Percentiles rank a stretch among this genome's conserved stretches.
Evolutionary conservation across 768 basidiomycete genomes (phyloP).

Genomic region (Serendipita sp.): DNA sequence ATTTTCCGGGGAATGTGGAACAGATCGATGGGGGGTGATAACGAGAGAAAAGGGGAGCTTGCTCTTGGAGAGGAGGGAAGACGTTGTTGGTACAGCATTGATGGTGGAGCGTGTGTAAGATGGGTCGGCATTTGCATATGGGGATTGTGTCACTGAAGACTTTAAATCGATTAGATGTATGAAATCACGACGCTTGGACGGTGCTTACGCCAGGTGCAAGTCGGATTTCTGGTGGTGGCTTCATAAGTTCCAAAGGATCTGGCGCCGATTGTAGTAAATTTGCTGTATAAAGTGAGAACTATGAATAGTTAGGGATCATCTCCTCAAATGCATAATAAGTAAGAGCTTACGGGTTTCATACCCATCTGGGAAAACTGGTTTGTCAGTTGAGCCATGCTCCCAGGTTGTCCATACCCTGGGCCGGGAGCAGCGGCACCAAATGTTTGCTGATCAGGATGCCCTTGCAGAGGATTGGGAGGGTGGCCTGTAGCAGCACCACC

Average conservation of each 20-base stretch:
- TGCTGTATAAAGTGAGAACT: constrained; percentile 61
- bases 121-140: constrained; percentile 66
- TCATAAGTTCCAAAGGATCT: constrained; percentile 68
- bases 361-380: constrained; percentile 87
- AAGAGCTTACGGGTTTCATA: constrained; percentile 34
- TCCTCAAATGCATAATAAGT: background rate
- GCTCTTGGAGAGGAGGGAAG: constrained; percentile 70
- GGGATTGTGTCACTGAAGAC: constrained; percentile 61
- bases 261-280: constrained; percentile 89
- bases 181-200: background rate
- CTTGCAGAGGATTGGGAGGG: constrained; percentile 28
- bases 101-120: constrained; percentile 86
- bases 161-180: constrained; percentile 2
- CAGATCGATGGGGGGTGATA: constrained; percentile 75
- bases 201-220: constrained; percentile 53
- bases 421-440: constrained; percentile 15
- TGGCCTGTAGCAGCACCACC: constrained; percentile 28
- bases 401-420: constrained; percentile 15
- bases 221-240: constrained; percentile 76
- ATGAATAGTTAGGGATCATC: constrained; percentile 4
- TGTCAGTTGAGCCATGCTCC: constrained; percentile 40
- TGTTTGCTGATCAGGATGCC: constrained; percentile 21
- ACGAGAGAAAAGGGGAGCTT: constrained; percentile 83
- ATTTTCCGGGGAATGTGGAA: constrained; percentile 18
- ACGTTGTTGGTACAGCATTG: constrained; percentile 84